Evolutionary conservation across 768 basidiomycete genomes (phyloP).

Genomic region (Amanita pallidorosea): DNA sequence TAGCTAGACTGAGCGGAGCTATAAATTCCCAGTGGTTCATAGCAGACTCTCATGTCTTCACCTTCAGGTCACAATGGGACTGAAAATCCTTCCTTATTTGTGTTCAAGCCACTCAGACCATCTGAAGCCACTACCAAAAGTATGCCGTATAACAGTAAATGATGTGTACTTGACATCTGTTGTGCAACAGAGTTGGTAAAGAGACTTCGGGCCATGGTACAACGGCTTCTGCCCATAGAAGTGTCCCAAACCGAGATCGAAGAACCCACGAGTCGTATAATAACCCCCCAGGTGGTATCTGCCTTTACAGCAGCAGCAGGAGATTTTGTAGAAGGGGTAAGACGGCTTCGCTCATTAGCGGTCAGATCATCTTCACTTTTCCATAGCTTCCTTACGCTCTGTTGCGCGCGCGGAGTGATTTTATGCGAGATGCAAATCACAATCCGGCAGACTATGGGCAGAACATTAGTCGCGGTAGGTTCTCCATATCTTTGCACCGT

Average conservation of each 20-base stretch:
- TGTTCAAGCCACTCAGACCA: constrained; percentile 38
- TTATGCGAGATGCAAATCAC: constrained; percentile 71
- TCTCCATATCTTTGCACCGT: not conserved
- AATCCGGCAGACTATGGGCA: constrained; percentile 85
- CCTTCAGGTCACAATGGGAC: constrained; percentile 17
- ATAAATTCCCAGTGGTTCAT: too few relatives aligned
- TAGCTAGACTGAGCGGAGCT: too few relatives aligned
- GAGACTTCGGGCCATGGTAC: constrained; percentile 66
- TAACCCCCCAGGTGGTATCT: constrained; percentile 69
- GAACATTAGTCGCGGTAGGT: constrained; percentile 65
- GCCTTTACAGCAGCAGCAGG: constrained; percentile 77
- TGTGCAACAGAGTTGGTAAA: constrained; percentile 58
- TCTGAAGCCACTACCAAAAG: constrained; percentile 70
- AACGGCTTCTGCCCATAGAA: constrained; percentile 71
- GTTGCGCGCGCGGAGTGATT: constrained; percentile 66
- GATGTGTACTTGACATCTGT: not conserved
- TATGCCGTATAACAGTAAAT: constrained; percentile 21
- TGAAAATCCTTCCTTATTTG: constrained; percentile 37
- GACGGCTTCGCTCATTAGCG: constrained; percentile 12
- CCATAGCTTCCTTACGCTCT: constrained; percentile 72
- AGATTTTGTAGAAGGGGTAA: constrained; percentile 77
- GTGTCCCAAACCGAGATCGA: constrained; percentile 56
- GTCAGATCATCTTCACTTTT: not conserved
- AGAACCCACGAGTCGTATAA: constrained; percentile 73
- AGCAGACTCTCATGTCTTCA: not conserved